phyloP scores from a whole-genome alignment of 306 rosid species.

The Vachellia pachyceras region DNA sequence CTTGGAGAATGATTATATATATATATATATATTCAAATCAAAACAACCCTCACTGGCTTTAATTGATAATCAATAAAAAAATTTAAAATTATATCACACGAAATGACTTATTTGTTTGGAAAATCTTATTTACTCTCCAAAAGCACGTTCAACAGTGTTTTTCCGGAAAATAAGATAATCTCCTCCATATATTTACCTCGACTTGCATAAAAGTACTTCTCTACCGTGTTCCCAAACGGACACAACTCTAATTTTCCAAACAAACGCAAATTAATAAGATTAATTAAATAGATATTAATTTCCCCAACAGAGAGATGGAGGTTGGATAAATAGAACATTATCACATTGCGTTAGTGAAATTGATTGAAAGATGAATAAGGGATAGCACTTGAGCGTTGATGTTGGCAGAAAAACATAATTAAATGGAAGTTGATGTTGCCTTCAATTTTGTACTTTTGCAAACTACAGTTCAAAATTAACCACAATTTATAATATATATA shows the following conservation, averaged over 20 bases:
- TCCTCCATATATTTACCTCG: no score
- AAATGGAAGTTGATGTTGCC: conserved; percentile 25
- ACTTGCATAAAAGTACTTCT: no score
- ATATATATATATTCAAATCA: background rate
- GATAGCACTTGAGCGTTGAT: conserved; percentile 17
- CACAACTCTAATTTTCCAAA: background rate
- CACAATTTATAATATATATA: conserved; percentile 3
- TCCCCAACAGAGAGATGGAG: background rate
- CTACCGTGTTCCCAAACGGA: no score
- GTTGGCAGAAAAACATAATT: conserved; percentile 7
- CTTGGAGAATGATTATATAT: no score
- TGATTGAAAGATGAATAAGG: conserved; percentile 20
- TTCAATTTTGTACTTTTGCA: conserved; percentile 31
- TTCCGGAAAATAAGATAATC: no score
- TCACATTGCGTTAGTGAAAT: conserved; percentile 27
- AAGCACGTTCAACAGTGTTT: no score
- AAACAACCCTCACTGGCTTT: background rate
- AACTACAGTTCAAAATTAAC: conserved; percentile 13
- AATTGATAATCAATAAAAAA: background rate
- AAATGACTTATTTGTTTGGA: no score
- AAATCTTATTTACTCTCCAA: no score
- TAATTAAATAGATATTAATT: background rate
- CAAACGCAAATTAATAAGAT: background rate
- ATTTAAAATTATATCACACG: background rate
- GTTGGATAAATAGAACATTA: conserved; percentile 41